Base-by-base conservation (phyloP, 306 rosid species). In the Corylus heterophylla region DNA sequence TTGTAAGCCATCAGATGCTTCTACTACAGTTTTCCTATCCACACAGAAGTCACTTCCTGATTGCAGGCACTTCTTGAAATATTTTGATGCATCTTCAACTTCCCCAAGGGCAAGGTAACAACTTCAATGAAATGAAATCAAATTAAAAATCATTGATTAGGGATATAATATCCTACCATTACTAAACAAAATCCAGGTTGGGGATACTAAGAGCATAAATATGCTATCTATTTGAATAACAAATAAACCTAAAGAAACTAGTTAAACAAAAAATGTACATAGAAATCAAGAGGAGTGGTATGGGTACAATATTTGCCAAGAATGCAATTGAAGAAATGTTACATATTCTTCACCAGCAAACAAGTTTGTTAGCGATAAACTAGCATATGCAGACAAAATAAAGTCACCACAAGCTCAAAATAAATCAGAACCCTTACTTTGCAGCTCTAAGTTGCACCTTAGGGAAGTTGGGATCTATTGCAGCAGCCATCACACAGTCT, bases 381-480 rank as follows among this genome's bases (percentile, higher is more conserved):
- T 39, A 68, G 58, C 45, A 45, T 14, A 69, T 22, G 70, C 74
- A 82, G 68, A 74, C 73, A 84, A 71, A 72, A 71, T 67, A 67
- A 54, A 83, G 76, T 54, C 35, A 42, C 18, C 25, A 17, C 37
- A 76, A 62, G 39, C 54, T 44, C 12, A 61, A 64, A 81, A 78
- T 39, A 78, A 72, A 58, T 73, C 31, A 54, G 72, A 74, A 80
- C 76, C 82, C 98, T 89, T 89, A 95, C 98, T 93, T 93, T 84
- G 98, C 98, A 88, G 96, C 98, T 93, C 99, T 89, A 78, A 95
- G 90, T 78, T 90, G 93, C 83, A 90, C 97, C 81, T 74, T 95
- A 81, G 88, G 90, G 77, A 95, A 95, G 87, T 73, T 88, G 64
- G 89, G 94, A 89, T 93, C 99, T 62, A 95, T 88, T 69, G 89